Conservation (phyloP, 192 early-diverging fungal genomes). For the Linnemannia elongata region DNA sequence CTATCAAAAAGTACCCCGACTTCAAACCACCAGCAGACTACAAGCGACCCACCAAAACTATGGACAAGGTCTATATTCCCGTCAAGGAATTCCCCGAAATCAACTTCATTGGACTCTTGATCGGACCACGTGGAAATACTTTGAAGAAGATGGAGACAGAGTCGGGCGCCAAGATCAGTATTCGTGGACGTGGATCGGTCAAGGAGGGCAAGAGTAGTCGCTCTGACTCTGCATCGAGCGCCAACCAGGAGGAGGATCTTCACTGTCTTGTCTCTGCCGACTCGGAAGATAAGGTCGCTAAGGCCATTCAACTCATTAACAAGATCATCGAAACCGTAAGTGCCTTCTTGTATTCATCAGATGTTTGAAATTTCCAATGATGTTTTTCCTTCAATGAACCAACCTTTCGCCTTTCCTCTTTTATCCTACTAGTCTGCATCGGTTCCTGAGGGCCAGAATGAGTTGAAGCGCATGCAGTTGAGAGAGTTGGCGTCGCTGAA, state of each 20-base stretch:
- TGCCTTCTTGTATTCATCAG: not conserved
- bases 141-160: conserved; percentile 96
- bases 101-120: conserved; percentile 97
- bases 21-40: conserved; percentile 96
- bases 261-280: conserved; percentile 95
- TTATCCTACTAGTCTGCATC: conserved; percentile 73
- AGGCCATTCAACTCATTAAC: conserved; percentile 87
- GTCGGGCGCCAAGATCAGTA: conserved; percentile 95
- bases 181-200: conserved; percentile 95
- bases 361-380: not conserved
- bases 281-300: conserved; percentile 87
- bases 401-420: not conserved
- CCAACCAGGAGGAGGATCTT: conserved; percentile 82
- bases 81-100: conserved; percentile 96
- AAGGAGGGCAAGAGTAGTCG: conserved; percentile 92
- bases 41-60: conserved; percentile 81
- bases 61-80: conserved; percentile 97
- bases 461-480: conserved; percentile 94
- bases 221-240: conserved; percentile 62
- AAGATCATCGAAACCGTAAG: conserved; percentile 94
- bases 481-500: conserved; percentile 95
- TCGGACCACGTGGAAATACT: conserved; percentile 97
- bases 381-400: not conserved
- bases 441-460: conserved; percentile 95
- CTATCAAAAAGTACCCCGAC: conserved; percentile 77